These are phyloP conservation scores for Gossypium schwendimanii DNA, from an alignment of 441 rosid genomes.

Conservation along the genomic window DNA sequence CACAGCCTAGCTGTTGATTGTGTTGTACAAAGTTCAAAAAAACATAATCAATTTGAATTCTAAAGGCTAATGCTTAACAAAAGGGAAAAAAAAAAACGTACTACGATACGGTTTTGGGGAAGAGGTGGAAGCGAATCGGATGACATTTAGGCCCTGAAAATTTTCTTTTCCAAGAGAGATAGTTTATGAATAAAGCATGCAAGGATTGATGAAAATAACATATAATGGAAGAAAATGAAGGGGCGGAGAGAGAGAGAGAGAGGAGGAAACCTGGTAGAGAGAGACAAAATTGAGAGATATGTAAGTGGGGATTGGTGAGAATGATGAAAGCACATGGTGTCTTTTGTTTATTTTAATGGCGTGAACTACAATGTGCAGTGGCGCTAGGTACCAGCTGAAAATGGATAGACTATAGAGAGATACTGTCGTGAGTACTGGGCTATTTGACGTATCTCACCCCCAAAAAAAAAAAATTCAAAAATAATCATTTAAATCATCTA, in stretches of 20 bases:
- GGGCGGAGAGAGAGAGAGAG: neutral
- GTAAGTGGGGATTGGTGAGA: neutral
- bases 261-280: neutral
- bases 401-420: neutral
- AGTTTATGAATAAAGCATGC: neutral
- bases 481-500: too few relatives aligned
- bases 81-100: neutral
- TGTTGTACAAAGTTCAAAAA: neutral
- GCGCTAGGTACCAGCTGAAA: neutral
- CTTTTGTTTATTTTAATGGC: neutral
- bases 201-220: neutral
- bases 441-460: too few relatives aligned
- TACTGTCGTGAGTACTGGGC: too few relatives aligned
- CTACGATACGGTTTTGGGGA: constrained; percentile 31
- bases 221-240: neutral
- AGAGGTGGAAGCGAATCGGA: constrained; percentile 31
- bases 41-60: neutral
- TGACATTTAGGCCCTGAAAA: constrained; percentile 30
- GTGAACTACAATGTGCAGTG: neutral
- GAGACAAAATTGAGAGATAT: neutral
- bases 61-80: neutral
- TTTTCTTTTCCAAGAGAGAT: neutral
- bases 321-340: neutral
- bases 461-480: too few relatives aligned
- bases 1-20: constrained; percentile 59